Evolutionary conservation across 805 yeast species (phyloP).

Genomic region (Schizosaccharomyces japonicus): DNA sequence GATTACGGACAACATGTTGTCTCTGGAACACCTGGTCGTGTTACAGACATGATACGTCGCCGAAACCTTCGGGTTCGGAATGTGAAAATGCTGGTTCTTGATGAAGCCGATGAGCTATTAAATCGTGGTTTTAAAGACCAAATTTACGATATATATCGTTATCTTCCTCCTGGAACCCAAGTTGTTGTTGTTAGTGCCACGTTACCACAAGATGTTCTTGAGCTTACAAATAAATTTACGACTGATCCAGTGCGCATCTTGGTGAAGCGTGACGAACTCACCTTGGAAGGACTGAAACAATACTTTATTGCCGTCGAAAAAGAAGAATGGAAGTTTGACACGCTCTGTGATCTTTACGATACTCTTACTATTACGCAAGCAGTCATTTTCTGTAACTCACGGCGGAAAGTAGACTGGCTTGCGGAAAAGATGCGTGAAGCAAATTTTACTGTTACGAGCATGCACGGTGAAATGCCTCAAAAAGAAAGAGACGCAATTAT

Average conservation of each 20-base stretch:
- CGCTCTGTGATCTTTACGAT: conserved; percentile 83
- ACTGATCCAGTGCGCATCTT: conserved; percentile 80
- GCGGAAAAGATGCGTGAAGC: conserved; percentile 47
- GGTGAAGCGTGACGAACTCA: conserved; percentile 85
- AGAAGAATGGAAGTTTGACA: conserved; percentile 87
- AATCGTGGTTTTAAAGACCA: conserved; percentile 85
- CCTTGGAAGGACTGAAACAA: conserved; percentile 88
- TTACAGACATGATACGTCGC: conserved; percentile 82
- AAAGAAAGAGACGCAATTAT: conserved; percentile 80
- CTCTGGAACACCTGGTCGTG: conserved; percentile 97
- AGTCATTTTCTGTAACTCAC: conserved; percentile 91
- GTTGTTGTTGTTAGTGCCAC: conserved; percentile 91
- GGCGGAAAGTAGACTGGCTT: conserved; percentile 77
- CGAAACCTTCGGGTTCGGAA: conserved; percentile 58
- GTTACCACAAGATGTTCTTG: conserved; percentile 75
- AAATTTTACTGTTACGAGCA: conserved; percentile 77
- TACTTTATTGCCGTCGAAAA: conserved; percentile 71
- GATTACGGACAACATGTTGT: conserved; percentile 75
- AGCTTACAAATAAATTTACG: conserved; percentile 81
- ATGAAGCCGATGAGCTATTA: conserved; percentile 95
- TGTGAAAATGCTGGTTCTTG: conserved; percentile 82
- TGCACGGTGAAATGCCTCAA: conserved; percentile 93
- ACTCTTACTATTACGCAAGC: conserved; percentile 91
- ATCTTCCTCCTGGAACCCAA: conserved; percentile 72
- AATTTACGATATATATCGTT: conserved; percentile 76